phyloP scores from a whole-genome alignment of 192 early-diverging fungal species.

The Rhizoclosmatium globosum region DNA sequence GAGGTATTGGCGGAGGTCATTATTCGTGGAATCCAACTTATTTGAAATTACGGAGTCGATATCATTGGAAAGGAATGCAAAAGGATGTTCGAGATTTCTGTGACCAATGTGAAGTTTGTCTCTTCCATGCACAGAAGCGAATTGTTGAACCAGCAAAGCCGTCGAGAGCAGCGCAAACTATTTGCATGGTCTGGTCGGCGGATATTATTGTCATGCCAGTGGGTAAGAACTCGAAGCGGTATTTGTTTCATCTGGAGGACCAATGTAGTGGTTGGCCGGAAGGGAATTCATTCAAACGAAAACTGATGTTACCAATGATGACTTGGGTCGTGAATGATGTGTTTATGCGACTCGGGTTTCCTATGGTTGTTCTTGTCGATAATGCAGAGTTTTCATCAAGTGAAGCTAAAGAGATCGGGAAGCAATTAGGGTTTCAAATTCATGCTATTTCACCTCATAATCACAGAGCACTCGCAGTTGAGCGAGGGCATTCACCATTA shows the following conservation, averaged over 20 bases:
- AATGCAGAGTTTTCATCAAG: not conserved
- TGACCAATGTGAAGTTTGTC: not conserved
- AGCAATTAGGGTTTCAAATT: not conserved
- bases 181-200: not conserved
- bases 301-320: not conserved
- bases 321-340: not conserved
- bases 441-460: not conserved
- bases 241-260: conserved; percentile 1
- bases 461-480: not conserved
- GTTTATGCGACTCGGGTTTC: not conserved
- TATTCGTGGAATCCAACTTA: not conserved
- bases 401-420: not conserved
- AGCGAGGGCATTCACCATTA: not conserved
- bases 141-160: not conserved
- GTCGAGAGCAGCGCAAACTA: not conserved
- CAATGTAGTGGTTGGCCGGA: not conserved
- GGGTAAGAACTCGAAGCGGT: not conserved
- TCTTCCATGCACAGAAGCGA: not conserved
- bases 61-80: not conserved
- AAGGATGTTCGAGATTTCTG: not conserved
- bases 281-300: not conserved
- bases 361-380: conserved; percentile 9
- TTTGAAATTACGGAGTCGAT: not conserved
- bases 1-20: not conserved
- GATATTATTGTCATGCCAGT: not conserved